phyloP scores from a whole-genome alignment of 2,329 filamentous ascomycete species.

The Microsporum canis region DNA sequence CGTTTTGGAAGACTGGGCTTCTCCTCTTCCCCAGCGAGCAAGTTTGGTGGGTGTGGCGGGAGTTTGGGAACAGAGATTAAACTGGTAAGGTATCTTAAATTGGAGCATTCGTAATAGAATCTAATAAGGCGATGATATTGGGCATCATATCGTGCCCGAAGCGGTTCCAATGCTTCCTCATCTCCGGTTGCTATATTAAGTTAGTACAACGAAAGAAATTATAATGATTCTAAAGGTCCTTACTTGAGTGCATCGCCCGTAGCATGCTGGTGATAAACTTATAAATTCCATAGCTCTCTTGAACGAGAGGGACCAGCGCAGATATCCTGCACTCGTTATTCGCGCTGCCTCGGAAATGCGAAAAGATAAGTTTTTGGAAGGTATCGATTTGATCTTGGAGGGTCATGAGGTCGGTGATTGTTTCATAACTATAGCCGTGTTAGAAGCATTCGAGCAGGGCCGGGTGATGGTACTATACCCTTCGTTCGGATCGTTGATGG shows the following conservation, averaged over 20 bases:
- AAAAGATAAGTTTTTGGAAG: constrained; percentile 97
- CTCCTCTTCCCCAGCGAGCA: constrained; percentile 73
- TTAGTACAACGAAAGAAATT: neutral
- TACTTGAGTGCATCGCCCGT: constrained; percentile 90
- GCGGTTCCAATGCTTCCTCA: constrained; percentile 78
- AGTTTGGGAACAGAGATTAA: constrained; percentile 93
- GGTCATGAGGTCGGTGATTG: constrained; percentile 90
- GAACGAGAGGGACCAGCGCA: constrained; percentile 80
- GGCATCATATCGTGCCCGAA: constrained; percentile 80
- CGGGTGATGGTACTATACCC: constrained; percentile 44
- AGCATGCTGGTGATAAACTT: constrained; percentile 99
- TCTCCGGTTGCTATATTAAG: constrained; percentile 63
- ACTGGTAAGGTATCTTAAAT: constrained; percentile 89
- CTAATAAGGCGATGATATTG: constrained; percentile 94
- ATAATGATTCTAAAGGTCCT: constrained; percentile 23
- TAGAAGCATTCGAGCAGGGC: neutral
- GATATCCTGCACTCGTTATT: constrained; percentile 98
- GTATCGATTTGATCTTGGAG: constrained; percentile 97
- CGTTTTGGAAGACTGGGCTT: constrained; percentile 72
- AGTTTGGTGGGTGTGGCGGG: constrained; percentile 82
- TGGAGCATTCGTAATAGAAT: constrained; percentile 99
- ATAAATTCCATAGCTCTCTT: constrained; percentile 98
- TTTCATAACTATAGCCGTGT: constrained; percentile 53
- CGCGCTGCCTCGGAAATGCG: constrained; percentile 78
- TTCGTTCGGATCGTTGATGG: constrained; percentile 97